A percentile compares a stretch with the other conserved stretches of the same genome.
Evolutionary conservation across 202 grass and related monocot genomes (phyloP).

Genomic region (Thinopyrum obtusiflorum): DNA sequence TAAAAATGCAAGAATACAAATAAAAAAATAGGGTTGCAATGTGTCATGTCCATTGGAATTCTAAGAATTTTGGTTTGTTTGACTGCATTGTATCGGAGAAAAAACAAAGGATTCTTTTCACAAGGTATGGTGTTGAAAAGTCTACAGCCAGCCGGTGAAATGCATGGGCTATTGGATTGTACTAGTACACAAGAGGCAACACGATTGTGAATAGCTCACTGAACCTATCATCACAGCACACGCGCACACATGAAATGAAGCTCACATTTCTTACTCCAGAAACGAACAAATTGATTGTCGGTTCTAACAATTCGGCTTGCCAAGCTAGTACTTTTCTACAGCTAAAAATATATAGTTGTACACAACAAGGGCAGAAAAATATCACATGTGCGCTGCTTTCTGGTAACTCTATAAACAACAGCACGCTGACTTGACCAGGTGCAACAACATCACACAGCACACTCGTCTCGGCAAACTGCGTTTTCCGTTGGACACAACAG

Average conservation of each 20-base stretch:
- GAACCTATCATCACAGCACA: no score
- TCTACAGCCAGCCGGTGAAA: no score
- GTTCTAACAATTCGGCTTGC: conserved; percentile 11
- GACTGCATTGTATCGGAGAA: no score
- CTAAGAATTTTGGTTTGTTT: no score
- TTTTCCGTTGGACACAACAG: not conserved
- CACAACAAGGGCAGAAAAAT: not conserved
- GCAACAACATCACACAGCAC: not conserved
- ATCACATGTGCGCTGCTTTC: conserved; percentile 15
- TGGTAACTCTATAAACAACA: conserved; percentile 28
- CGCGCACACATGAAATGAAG: not conserved
- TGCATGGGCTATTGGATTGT: not conserved
- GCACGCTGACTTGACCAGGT: conserved; percentile 5
- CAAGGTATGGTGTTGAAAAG: no score
- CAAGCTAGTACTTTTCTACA: not conserved
- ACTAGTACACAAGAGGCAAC: not conserved
- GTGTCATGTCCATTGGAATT: no score
- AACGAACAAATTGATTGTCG: not conserved
- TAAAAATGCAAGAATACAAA: no score
- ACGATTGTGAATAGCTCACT: no score
- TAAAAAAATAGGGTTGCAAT: no score
- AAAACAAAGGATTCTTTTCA: no score
- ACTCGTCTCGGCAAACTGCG: not conserved
- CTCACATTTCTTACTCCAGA: not conserved
- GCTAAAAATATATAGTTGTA: conserved; percentile 19